Evolutionary conservation across 768 basidiomycete species (phyloP), one percentile per base, ranked within the genome.

Genomic region (Calvatia gigantea): DNA sequence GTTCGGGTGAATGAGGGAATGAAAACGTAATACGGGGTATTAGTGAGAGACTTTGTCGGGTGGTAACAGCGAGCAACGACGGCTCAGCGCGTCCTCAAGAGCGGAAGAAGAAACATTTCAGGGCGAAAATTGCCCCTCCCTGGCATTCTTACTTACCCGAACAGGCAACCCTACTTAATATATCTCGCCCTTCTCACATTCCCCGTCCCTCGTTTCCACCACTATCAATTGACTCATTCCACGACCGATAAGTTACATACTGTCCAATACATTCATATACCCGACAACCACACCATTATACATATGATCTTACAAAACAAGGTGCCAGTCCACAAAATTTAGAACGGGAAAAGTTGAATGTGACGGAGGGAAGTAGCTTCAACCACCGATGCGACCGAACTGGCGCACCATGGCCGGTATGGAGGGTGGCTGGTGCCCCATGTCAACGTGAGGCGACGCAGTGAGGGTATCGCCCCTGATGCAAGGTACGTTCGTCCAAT

Each of bases 401-500:
- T 60, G 50, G 33, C 56, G 38, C 65, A 51, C 78, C 78, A 81
- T 38, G 61, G 55, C n/a, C 31, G 56, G 62, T 71, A 79, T 1
- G 77, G 76, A 42, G 76, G 77, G 4, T 56, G 43, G 47, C 70
- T 67, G 1, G 72, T 76, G 1, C 75, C 76, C 59, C 69, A 64
- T 4, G 79, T 72, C 27, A 77, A 53, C 4, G 64, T 61, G 5
- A 82, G 64, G 11, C 61, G 61, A 28, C 65, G 68, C 46, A 81
- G 65, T 6, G 58, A 64, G 5, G 72, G 58, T 5, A 78, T 60
- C 7, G 64, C 61, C 3, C 74, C 70, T 32, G 69, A 74, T 8
- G 53, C 45, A 38, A 82, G 62, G 52, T 79, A 76, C 15, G 61
- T 45, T 4, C 59, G n/a, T 62, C 82, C 80, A 83, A 58, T 78